Conservation (phyloP, 768 basidiomycete species). For the Coprinopsis sp. region DNA sequence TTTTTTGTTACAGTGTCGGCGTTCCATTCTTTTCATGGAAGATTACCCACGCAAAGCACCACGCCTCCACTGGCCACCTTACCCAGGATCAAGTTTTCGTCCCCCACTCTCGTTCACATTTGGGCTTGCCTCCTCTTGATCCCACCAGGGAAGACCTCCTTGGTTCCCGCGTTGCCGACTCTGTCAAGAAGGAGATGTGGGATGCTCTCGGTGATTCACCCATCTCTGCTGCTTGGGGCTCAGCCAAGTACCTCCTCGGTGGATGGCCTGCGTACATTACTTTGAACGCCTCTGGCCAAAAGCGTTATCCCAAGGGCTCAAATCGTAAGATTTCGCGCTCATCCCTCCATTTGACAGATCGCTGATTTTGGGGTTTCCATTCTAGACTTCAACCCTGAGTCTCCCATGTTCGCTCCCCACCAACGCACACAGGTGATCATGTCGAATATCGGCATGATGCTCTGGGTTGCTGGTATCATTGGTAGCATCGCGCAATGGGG, state of each 20-base stretch:
- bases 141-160: conserved; percentile 59
- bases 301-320: conserved; percentile 67
- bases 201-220: conserved; percentile 94
- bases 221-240: conserved; percentile 53
- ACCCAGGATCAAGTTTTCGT: conserved; percentile 96
- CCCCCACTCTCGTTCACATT: conserved; percentile 77
- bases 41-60: conserved; percentile 91
- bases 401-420: conserved; percentile 80
- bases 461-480: conserved; percentile 63
- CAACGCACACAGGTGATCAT: conserved; percentile 73
- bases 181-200: conserved; percentile 67
- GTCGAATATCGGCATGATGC: conserved; percentile 76
- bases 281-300: conserved; percentile 82
- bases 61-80: conserved; percentile 91
- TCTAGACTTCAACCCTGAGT: conserved; percentile 68
- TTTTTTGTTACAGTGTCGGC: conserved; percentile 54
- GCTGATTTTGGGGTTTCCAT: not conserved
- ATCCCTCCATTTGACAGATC: not conserved
- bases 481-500: conserved; percentile 56
- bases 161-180: conserved; percentile 60
- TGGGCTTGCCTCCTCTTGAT: conserved; percentile 62
- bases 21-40: conserved; percentile 98
- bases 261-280: conserved; percentile 88
- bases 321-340: conserved; percentile 64
- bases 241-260: conserved; percentile 57